phyloP scores from a whole-genome alignment of 2,329 filamentous ascomycete species.

The Fusarium caatingaense region DNA sequence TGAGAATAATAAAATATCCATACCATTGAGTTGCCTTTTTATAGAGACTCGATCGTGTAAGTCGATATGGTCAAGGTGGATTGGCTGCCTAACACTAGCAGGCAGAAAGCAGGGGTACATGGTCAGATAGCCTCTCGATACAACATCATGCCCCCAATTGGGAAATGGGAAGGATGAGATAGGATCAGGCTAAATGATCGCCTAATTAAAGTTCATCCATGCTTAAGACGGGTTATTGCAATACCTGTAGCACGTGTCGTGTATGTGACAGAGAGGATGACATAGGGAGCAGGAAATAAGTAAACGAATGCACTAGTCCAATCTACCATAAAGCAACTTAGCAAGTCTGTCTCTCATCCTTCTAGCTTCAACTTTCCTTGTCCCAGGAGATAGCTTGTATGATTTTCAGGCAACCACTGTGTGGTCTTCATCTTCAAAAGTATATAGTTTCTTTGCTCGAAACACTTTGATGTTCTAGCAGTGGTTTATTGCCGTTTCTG shows the following conservation, averaged over 20 bases:
- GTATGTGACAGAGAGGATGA: not conserved
- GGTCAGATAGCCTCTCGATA: not conserved
- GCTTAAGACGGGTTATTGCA: not conserved
- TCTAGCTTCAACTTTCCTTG: not conserved
- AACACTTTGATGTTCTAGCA: constrained; percentile 55
- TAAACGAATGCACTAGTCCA: not conserved
- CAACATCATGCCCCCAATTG: not conserved
- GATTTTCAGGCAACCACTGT: not conserved
- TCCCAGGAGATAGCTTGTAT: not conserved
- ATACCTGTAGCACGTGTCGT: not conserved
- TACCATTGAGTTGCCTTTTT: not conserved
- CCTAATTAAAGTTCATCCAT: not conserved
- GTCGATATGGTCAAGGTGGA: not conserved
- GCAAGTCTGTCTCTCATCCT: not conserved
- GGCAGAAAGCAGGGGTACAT: constrained; percentile 11
- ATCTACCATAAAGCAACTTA: not conserved
- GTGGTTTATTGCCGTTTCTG: constrained; percentile 59
- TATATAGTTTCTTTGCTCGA: constrained; percentile 46
- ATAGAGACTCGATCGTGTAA: not conserved
- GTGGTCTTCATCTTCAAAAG: not conserved
- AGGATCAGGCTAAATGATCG: not conserved
- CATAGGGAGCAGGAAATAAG: not conserved
- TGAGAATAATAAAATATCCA: not conserved
- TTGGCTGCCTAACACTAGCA: constrained; percentile 28
- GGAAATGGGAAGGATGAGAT: not conserved